These are phyloP conservation scores for Theobroma cacao DNA, from an alignment of 345 rosid species.

Conservation along the genomic window DNA sequence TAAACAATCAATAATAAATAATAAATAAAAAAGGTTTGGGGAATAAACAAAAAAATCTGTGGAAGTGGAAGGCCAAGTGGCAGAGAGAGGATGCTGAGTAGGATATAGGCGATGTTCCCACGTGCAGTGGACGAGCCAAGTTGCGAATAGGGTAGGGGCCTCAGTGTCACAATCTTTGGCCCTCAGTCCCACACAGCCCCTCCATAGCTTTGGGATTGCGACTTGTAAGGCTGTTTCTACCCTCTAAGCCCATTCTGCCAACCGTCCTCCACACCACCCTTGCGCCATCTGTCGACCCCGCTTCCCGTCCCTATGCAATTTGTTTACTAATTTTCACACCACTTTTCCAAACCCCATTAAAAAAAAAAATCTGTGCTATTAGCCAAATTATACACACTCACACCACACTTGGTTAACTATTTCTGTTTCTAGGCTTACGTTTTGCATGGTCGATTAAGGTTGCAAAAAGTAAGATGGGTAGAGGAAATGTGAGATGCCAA, in stretches of 20 bases:
- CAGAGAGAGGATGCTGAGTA: conserved; percentile 27
- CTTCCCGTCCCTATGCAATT: background rate
- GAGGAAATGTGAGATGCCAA: no score
- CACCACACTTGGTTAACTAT: background rate
- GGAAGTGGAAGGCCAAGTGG: conserved; percentile 22
- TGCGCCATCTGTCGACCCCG: conserved; percentile 30
- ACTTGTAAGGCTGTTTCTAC: conserved; percentile 31
- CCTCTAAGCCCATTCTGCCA: conserved; percentile 56
- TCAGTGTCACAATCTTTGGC: conserved; percentile 11
- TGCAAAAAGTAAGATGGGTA: no score
- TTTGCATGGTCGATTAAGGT: background rate
- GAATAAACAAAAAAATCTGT: background rate
- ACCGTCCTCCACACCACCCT: conserved; percentile 18
- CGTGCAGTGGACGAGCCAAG: conserved; percentile 40
- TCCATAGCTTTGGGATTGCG: conserved; percentile 31
- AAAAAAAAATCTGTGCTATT: background rate
- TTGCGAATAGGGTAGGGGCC: conserved; percentile 8
- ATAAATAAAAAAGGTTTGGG: background rate
- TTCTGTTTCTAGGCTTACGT: no score
- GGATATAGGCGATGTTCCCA: conserved; percentile 29
- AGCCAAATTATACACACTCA: background rate
- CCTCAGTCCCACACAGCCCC: no score
- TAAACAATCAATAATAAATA: no score
- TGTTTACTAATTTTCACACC: background rate
- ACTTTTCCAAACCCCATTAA: background rate